Evolutionary conservation across 1,284 basidiomycete genomes (phyloP), one percentile per base, ranked within the genome.

Genomic region (Cystobasidium slooffiae): DNA sequence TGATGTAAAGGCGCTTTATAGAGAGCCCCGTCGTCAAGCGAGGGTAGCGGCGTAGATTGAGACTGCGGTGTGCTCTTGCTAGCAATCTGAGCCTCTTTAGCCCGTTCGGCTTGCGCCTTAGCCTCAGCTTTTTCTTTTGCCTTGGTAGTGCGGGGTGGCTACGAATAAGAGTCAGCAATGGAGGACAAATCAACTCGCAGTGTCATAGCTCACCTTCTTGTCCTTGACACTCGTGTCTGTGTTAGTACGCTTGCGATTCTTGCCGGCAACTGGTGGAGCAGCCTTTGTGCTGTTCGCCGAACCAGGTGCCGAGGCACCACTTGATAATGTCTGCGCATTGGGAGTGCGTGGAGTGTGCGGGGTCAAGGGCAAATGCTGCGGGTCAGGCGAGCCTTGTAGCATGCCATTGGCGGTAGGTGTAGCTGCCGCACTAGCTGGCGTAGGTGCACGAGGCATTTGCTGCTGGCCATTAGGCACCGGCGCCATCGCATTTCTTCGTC

Each of bases 311-410:
- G 49, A 43, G 1, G 58, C 58, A 16, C 68, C 68, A 37, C 46
- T 58, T 18, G 52, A 43, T 1, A 61, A 12, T 62, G 47, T 31
- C 37, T 55, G 47, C 16, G 43, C 68, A 52, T 47, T 73, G 3
- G 62, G 70, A 12, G 62, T 65, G 31, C 62, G 51, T 10, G 70
- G 70, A 14, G 69, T 72, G 20, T 58, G 67, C 16, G 67, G 67
- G 1, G 68, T 70, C 20, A 55, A n/a, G 5, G 68, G 68, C 46
- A 66, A 63, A 44, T 61, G 52, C 7, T 63, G 51, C 1, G 70
- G 46, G 16, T 73, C 70, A 52, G 70, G 70, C 12, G 62, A 65
- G 9, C 70, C 70, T 20, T 65, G 62, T n/a, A 41, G n/a, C 37
- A 55, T 31, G 18, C 70, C 70, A 41, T 65, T 66, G 20, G 55